A percentile compares a stretch with the other conserved stretches of the same genome.
Evolutionary conservation across 805 yeast genomes (phyloP).

Genomic region (Pichia manshurica): DNA sequence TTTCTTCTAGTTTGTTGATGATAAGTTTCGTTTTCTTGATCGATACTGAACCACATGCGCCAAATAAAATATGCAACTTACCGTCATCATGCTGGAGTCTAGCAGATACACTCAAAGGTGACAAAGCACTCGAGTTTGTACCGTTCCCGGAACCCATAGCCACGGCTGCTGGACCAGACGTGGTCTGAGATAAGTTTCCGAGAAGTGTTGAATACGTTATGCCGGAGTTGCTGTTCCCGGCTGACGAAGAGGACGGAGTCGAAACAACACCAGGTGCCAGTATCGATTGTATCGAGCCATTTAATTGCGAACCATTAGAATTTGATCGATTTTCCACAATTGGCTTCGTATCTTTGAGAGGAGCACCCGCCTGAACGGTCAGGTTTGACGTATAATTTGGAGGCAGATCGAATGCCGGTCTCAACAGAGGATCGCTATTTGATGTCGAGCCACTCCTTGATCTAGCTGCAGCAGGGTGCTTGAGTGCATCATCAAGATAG

Average conservation of each 20-base stretch:
- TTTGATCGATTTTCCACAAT: constrained; percentile 3
- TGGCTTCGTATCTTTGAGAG: background rate
- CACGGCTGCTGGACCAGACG: background rate
- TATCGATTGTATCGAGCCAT: background rate
- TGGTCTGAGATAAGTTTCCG: background rate
- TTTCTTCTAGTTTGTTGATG: constrained; percentile 46
- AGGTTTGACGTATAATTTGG: background rate
- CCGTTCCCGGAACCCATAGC: background rate
- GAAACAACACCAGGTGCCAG: background rate
- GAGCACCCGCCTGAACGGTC: constrained; percentile 1
- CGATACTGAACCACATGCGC: constrained; percentile 54
- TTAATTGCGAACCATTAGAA: constrained; percentile 3
- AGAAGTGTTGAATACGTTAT: background rate
- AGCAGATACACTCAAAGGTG: constrained; percentile 27
- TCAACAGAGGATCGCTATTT: constrained; percentile 1
- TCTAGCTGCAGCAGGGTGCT: constrained; percentile 37
- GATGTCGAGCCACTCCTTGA: constrained; percentile 28
- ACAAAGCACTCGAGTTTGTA: background rate
- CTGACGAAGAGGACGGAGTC: constrained; percentile 2
- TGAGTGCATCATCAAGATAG: constrained; percentile 60
- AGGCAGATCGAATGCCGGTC: constrained; percentile 4
- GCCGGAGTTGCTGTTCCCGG: background rate
- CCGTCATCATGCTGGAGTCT: constrained; percentile 48
- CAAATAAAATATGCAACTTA: constrained; percentile 48
- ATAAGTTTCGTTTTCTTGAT: constrained; percentile 47